phyloP scores from a whole-genome alignment of 2,329 filamentous ascomycete species.

The Chalaropsis ovoidea region DNA sequence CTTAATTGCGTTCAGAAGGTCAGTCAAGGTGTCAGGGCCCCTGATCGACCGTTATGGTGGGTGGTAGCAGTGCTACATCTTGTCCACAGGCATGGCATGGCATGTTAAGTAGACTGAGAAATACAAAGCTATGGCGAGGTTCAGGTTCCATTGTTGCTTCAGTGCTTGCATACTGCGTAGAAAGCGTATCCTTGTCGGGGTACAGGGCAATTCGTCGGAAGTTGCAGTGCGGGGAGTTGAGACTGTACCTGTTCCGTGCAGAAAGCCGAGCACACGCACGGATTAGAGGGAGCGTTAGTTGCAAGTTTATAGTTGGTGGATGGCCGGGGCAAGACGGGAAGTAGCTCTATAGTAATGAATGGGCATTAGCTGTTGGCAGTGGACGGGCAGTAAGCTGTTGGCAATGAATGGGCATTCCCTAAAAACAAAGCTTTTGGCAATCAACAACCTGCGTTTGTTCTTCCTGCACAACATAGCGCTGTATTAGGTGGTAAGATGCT shows the following conservation, averaged over 20 bases:
- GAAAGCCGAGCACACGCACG: neutral
- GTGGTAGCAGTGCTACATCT: neutral
- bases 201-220: conserved; percentile 6
- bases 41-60: neutral
- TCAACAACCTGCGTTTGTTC: too few relatives aligned
- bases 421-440: too few relatives aligned
- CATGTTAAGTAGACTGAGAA: neutral
- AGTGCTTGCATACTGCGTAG: conserved; percentile 1
- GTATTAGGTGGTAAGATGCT: neutral
- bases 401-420: too few relatives aligned
- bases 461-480: neutral
- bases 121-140: too few relatives aligned
- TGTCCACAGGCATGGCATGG: neutral
- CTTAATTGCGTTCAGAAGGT: neutral
- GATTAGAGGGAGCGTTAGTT: neutral
- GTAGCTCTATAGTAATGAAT: too few relatives aligned
- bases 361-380: too few relatives aligned
- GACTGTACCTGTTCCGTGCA: neutral
- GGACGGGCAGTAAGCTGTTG: too few relatives aligned
- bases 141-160: neutral
- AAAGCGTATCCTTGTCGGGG: conserved; percentile 1
- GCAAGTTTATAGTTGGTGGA: too few relatives aligned
- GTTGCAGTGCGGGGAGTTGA: conserved; percentile 3
- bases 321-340: too few relatives aligned
- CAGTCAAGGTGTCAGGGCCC: neutral